Percentiles rank a stretch among this genome's conserved stretches.
Evolutionary conservation across 2,329 filamentous ascomycete genomes (phyloP).

Genomic region (Cryphonectria nitschkei): DNA sequence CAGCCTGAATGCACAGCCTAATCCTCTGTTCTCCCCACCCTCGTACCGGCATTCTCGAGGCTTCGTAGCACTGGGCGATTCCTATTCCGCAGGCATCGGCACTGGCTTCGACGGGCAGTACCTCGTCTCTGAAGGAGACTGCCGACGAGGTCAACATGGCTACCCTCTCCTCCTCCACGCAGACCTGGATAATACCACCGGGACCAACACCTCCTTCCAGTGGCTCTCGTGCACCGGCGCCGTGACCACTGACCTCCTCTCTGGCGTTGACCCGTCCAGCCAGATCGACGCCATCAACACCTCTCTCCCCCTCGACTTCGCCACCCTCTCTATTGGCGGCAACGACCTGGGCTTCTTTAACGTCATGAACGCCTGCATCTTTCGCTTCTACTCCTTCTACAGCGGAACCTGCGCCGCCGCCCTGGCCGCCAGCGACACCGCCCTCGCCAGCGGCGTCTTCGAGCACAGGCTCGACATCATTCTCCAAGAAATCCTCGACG

Average conservation of each 20-base stretch:
- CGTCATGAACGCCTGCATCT: conserved; percentile 54
- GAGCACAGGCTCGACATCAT: conserved; percentile 44
- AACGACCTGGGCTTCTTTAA: conserved; percentile 56
- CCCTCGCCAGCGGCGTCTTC: conserved; percentile 42
- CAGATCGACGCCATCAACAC: conserved; percentile 49
- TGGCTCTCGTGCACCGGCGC: conserved; percentile 53
- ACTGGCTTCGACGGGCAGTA: conserved; percentile 47
- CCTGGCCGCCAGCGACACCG: conserved; percentile 40
- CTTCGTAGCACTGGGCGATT: conserved; percentile 51
- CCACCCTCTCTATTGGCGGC: conserved; percentile 51
- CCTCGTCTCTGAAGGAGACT: conserved; percentile 37
- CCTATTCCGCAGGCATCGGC: conserved; percentile 53
- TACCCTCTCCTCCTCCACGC: conserved; percentile 46
- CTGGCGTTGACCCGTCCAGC: conserved; percentile 37
- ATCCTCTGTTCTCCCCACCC: background rate
- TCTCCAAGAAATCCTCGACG: conserved; percentile 49
- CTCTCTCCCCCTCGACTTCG: conserved; percentile 45
- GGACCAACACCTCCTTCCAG: conserved; percentile 42
- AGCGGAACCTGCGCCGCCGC: conserved; percentile 50
- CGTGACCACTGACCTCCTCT: conserved; percentile 45
- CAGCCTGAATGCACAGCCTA: background rate
- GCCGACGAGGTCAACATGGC: conserved; percentile 47
- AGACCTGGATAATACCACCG: conserved; percentile 40
- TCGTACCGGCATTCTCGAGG: conserved; percentile 32
- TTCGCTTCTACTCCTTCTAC: conserved; percentile 53